A percentile compares a stretch with the other conserved stretches of the same genome.
phyloP scores from a whole-genome alignment of 2,329 filamentous ascomycete genomes.

The Colletotrichum chlorophyti region DNA sequence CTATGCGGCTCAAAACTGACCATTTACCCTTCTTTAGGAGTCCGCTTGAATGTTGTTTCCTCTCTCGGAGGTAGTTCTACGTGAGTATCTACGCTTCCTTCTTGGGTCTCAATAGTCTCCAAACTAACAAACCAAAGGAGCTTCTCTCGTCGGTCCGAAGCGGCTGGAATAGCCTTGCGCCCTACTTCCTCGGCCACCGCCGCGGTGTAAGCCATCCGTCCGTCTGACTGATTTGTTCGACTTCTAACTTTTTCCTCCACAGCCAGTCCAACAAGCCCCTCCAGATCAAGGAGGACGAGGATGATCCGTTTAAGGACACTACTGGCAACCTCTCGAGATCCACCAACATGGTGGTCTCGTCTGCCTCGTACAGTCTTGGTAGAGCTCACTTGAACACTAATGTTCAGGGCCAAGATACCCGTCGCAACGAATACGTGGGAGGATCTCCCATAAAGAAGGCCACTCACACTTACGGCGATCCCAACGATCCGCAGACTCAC shows the following conservation, averaged over 20 bases:
- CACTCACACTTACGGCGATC: background rate
- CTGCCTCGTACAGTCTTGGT: conserved; percentile 7
- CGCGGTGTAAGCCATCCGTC: background rate
- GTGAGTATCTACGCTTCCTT: background rate
- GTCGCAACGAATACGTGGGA: conserved; percentile 2
- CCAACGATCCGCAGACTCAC: conserved; percentile 56
- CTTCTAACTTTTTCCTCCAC: background rate
- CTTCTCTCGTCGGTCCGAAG: conserved; percentile 8
- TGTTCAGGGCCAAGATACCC: background rate
- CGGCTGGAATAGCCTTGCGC: conserved; percentile 9
- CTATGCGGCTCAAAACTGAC: background rate
- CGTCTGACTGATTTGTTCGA: background rate
- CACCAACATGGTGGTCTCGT: background rate
- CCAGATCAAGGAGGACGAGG: background rate
- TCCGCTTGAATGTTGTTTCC: background rate
- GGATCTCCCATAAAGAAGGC: conserved; percentile 17
- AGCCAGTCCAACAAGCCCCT: background rate
- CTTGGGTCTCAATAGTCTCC: background rate
- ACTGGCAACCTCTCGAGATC: background rate
- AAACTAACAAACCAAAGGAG: background rate
- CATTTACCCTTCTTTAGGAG: background rate
- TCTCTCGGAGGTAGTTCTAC: conserved; percentile 16
- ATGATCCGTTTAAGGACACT: conserved; percentile 14
- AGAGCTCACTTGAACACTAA: conserved; percentile 5
- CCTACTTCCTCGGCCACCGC: conserved; percentile 23